Base-by-base conservation (phyloP, 352 stramenopile species). In the Halophytophthora polymorphica region DNA sequence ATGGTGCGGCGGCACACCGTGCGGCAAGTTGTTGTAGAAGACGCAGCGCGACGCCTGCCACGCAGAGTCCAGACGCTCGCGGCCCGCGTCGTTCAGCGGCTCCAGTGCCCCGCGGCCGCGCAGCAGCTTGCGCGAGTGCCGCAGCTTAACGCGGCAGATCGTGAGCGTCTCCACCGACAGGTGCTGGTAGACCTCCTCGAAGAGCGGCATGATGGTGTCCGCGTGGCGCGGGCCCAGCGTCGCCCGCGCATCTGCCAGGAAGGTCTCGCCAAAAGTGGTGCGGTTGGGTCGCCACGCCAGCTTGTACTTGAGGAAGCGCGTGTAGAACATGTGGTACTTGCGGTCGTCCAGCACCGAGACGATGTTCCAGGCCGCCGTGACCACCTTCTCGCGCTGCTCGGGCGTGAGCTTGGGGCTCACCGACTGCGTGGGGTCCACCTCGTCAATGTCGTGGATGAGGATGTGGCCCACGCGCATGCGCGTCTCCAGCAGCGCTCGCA, bases 251-350 rank as follows among this genome's bases (percentile, higher is more conserved):
- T 94, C 82, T 12, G 72, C 71, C 8, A 94, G 56, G 56, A 94
- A 94, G 11, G 82, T 94, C 29, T 88, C 69, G 18, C 73, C 81
- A 25, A 91, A 94, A 2, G 77, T 90, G 10, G 75, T 36, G 43
- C 80, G 80, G 58, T 86, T 91, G 7, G 84, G 83, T 7, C 84
- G 68, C 81, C 81, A 92, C 43, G 82, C 82, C 43, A 94, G 73
- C 56, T 94, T 94, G 70, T 94, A 85, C 63, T 88, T 86, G 31
- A 94, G 69, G 61, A 92, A 90, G 25, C 84, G 84, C 38, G 72
- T 86, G 60, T 90, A 94, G 58, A 94, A 94, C 50, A 89, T 81
- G 59, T 94, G 84, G 56, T 93, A 93, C 70, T 88, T 73, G 39
- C 79, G 80, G 53, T 94, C 82, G 46, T 91, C 74, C 15, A 94